A percentile compares a stretch with the other conserved stretches of the same genome.
Evolutionary conservation across 306 rosid genomes (phyloP).

Genomic region (Betula pendula): DNA sequence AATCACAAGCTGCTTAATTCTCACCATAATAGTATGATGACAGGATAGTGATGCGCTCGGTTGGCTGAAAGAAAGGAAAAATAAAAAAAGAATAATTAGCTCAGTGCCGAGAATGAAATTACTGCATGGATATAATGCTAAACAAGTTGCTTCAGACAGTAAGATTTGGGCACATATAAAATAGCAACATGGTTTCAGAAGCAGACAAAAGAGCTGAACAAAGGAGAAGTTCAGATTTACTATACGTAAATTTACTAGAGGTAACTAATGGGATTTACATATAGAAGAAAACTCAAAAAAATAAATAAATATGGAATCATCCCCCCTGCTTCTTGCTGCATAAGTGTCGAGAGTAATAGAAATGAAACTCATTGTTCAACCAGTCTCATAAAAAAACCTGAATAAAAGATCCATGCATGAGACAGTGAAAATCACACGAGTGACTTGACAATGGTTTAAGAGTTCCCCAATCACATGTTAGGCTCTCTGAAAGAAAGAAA

Average conservation of each 20-base stretch:
- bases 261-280: not conserved
- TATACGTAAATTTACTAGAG: conserved; percentile 5
- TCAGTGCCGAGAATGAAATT: conserved; percentile 14
- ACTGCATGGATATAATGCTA: conserved; percentile 8
- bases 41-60: conserved; percentile 73
- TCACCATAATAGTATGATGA: conserved; percentile 92
- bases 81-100: not conserved
- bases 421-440: not conserved
- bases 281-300: not conserved
- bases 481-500: not conserved
- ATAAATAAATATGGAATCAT: not conserved
- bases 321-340: not conserved
- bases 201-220: conserved; percentile 1
- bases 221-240: conserved; percentile 5
- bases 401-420: not conserved
- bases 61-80: conserved; percentile 60
- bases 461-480: not conserved
- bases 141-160: conserved; percentile 8
- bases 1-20: conserved; percentile 26
- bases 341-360: not conserved
- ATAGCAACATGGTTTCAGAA: not conserved
- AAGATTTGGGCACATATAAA: not conserved
- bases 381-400: not conserved
- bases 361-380: not conserved
- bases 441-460: not conserved